Conservation (phyloP, 108 stramenopile species). For the Pseudonitzschia multistriata region DNA sequence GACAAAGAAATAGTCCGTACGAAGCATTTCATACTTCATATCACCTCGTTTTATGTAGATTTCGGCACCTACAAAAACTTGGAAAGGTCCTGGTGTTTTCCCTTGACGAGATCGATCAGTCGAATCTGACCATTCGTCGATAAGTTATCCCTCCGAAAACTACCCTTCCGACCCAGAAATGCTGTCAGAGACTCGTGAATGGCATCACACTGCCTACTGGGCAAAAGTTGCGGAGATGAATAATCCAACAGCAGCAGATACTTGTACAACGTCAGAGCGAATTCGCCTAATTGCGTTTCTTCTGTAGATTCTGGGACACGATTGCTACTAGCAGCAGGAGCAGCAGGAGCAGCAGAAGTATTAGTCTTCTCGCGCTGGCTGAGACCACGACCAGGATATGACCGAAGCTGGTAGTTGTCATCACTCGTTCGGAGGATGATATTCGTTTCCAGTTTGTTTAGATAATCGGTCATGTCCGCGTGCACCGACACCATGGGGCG, state of each 20-base stretch:
- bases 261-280: conserved; percentile 59
- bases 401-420: background rate
- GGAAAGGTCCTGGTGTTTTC: conserved; percentile 31
- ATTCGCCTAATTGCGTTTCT: conserved; percentile 60
- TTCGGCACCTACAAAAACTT: conserved; percentile 28
- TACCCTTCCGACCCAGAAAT: conserved; percentile 37
- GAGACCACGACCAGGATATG: background rate
- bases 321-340: conserved; percentile 1
- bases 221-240: conserved; percentile 63
- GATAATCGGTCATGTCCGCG: conserved; percentile 68
- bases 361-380: conserved; percentile 5
- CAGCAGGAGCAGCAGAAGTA: too few relatives aligned
- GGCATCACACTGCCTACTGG: conserved; percentile 56
- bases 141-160: background rate
- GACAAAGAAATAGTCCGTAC: too few relatives aligned
- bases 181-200: conserved; percentile 65
- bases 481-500: conserved; percentile 65
- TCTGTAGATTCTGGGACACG: conserved; percentile 12
- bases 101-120: conserved; percentile 28
- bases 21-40: too few relatives aligned
- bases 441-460: conserved; percentile 57
- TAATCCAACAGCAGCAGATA: conserved; percentile 77
- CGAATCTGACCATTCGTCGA: conserved; percentile 23
- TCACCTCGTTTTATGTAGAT: background rate
- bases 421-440: conserved; percentile 34